A percentile compares a stretch with the other conserved stretches of the same genome.
These are phyloP conservation scores for Canna indica DNA, from an alignment of 176 grass and related monocot genomes.

Conservation along the genomic window DNA sequence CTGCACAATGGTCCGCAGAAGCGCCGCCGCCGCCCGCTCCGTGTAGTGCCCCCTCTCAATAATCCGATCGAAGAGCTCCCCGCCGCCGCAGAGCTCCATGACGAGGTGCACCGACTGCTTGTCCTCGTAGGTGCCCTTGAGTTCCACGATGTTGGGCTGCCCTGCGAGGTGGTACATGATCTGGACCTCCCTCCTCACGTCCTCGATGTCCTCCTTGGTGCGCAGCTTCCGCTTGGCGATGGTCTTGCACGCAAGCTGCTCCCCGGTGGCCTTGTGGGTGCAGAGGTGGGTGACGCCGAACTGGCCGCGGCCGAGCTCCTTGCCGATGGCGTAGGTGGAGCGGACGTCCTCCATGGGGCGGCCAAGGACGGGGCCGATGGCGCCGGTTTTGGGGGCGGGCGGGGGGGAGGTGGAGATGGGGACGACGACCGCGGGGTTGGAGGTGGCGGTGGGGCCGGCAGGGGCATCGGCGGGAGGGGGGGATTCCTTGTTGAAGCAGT, in stretches of 20 bases:
- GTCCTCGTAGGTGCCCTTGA: conserved; percentile 4
- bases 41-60: conserved; percentile 78
- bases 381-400: not conserved
- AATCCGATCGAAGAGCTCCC: conserved; percentile 96
- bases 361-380: not conserved
- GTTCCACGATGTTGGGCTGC: not conserved
- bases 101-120: conserved; percentile 67
- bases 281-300: not conserved
- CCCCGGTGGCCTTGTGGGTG: not conserved
- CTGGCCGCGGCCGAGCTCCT: not conserved
- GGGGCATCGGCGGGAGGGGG: not conserved
- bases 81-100: conserved; percentile 92
- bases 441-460: not conserved
- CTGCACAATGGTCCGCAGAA: not conserved
- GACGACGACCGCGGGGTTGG: not conserved
- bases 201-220: conserved; percentile 3
- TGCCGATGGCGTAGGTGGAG: not conserved
- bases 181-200: conserved; percentile 1
- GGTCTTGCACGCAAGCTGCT: not conserved
- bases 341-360: not conserved
- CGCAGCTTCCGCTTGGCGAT: not conserved
- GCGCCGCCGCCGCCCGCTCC: not conserved
- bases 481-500: not conserved
- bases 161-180: conserved; percentile 9
- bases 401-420: not conserved